A percentile compares a stretch with the other conserved stretches of the same genome.
These are phyloP conservation scores for Sphenostylis stenocarpa DNA, from an alignment of 306 rosid species.

Conservation along the genomic window DNA sequence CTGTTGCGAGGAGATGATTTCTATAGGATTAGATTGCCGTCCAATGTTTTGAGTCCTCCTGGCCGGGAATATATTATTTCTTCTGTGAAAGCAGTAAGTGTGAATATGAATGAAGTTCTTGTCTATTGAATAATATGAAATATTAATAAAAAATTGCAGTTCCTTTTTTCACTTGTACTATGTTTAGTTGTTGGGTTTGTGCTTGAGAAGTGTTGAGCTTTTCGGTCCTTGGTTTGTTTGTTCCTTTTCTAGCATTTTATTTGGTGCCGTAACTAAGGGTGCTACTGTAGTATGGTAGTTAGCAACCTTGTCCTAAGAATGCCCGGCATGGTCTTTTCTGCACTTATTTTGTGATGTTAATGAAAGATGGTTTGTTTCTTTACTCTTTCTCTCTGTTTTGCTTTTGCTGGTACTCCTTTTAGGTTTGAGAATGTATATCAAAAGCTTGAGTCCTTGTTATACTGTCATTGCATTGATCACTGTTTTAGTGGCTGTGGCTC, in stretches of 20 bases:
- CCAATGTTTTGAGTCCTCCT: slow-evolving; percentile 70
- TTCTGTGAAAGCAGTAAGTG: slow-evolving; percentile 84
- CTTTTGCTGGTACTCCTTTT: neutral
- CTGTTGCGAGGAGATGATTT: slow-evolving; percentile 80
- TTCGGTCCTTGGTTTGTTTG: neutral
- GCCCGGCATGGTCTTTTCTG: neutral
- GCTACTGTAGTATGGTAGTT: neutral
- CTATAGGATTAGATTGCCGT: slow-evolving; percentile 82
- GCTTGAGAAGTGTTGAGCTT: slow-evolving; percentile 5
- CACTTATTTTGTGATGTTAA: slow-evolving; percentile 12
- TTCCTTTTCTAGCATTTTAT: slow-evolving; percentile 13
- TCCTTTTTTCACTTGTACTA: neutral
- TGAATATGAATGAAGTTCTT: slow-evolving; percentile 20
- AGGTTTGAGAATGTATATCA: neutral
- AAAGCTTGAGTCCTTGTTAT: slow-evolving; percentile 8
- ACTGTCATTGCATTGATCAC: slow-evolving; percentile 4
- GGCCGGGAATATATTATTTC: slow-evolving; percentile 72
- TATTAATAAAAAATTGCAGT: neutral
- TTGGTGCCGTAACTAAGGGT: slow-evolving; percentile 16
- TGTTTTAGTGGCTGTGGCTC: slow-evolving; percentile 15
- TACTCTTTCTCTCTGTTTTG: neutral
- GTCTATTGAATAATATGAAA: neutral
- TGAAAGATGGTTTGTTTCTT: neutral
- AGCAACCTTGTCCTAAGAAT: neutral
- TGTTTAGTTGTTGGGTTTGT: slow-evolving; percentile 17